Evolutionary conservation across 768 basidiomycete genomes (phyloP).

Genomic region (Porphyrellus cyaneotinctus): DNA sequence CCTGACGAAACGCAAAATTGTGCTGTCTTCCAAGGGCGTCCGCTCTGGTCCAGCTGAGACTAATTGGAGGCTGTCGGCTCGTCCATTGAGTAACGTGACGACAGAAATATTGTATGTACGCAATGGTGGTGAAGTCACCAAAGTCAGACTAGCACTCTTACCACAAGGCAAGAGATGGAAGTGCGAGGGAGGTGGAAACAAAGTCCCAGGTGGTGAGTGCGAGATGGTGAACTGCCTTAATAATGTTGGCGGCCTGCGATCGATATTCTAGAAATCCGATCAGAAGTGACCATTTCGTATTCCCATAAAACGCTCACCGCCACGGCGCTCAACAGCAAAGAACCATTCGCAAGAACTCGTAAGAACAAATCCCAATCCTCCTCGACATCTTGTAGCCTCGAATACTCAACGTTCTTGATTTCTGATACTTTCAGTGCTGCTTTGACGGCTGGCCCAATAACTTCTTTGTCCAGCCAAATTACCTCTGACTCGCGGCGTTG

Average conservation of each 20-base stretch:
- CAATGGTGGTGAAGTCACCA: constrained; percentile 67
- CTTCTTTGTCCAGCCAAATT: constrained; percentile 67
- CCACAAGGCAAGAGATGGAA: constrained; percentile 52
- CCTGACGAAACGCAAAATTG: constrained; percentile 61
- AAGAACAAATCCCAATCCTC: constrained; percentile 79
- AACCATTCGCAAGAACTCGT: constrained; percentile 66
- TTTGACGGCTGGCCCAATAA: constrained; percentile 47
- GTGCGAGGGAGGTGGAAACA: constrained; percentile 46
- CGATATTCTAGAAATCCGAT: constrained; percentile 66
- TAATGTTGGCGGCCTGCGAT: constrained; percentile 81
- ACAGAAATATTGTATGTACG: constrained; percentile 56
- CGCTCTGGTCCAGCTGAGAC: constrained; percentile 39
- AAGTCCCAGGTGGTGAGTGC: constrained; percentile 49
- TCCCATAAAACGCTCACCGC: constrained; percentile 46
- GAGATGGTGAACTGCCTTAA: constrained; percentile 72
- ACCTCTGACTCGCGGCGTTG: constrained; percentile 42
- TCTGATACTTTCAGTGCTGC: constrained; percentile 37
- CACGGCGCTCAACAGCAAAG: constrained; percentile 68
- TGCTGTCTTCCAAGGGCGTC: constrained; percentile 44
- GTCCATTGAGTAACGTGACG: constrained; percentile 58
- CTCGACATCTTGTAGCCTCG: constrained; percentile 56
- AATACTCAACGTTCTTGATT: constrained; percentile 15
- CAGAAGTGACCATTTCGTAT: neutral
- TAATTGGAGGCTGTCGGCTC: constrained; percentile 48
- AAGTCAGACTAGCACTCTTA: constrained; percentile 42